phyloP scores from a whole-genome alignment of 768 basidiomycete species.

The Kockovaella imperatae region DNA sequence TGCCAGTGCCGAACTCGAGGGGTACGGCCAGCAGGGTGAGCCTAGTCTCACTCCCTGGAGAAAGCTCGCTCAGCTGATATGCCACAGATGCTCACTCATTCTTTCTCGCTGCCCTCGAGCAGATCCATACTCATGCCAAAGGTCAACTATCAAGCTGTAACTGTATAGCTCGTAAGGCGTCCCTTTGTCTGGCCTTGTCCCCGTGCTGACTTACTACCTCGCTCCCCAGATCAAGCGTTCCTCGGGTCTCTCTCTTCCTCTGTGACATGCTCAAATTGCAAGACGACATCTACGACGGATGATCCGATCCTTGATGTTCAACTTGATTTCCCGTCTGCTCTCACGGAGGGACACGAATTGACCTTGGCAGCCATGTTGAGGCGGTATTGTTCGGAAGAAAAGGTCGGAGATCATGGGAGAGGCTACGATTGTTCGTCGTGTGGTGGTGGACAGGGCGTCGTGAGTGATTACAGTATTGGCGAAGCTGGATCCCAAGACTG shows the following conservation, averaged over 20 bases:
- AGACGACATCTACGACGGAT: conserved; percentile 64
- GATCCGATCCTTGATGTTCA: conserved; percentile 90
- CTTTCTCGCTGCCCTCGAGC: conserved; percentile 58
- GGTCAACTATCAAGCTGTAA: conserved; percentile 73
- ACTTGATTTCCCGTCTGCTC: conserved; percentile 59
- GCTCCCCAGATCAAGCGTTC: conserved; percentile 60
- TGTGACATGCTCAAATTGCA: conserved; percentile 78
- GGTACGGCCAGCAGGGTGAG: conserved; percentile 91
- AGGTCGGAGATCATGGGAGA: conserved; percentile 57
- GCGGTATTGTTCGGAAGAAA: conserved; percentile 67
- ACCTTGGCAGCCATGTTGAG: conserved; percentile 69
- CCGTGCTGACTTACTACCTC: not conserved
- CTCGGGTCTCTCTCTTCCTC: conserved; percentile 80
- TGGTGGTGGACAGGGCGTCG: conserved; percentile 42
- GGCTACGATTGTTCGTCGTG: conserved; percentile 81
- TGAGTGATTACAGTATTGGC: conserved; percentile 7
- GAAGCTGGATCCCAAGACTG: too few relatives aligned
- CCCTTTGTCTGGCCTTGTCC: not conserved
- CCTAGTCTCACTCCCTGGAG: conserved; percentile 23
- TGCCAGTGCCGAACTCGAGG: conserved; percentile 67
- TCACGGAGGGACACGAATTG: conserved; percentile 49
- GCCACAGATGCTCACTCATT: conserved; percentile 43
- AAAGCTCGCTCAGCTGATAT: conserved; percentile 1
- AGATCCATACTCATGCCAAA: conserved; percentile 74
- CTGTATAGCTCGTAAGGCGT: conserved; percentile 62